phyloP scores from a whole-genome alignment of 2,329 filamentous ascomycete genomes.

The Diaporthe amygdali region DNA sequence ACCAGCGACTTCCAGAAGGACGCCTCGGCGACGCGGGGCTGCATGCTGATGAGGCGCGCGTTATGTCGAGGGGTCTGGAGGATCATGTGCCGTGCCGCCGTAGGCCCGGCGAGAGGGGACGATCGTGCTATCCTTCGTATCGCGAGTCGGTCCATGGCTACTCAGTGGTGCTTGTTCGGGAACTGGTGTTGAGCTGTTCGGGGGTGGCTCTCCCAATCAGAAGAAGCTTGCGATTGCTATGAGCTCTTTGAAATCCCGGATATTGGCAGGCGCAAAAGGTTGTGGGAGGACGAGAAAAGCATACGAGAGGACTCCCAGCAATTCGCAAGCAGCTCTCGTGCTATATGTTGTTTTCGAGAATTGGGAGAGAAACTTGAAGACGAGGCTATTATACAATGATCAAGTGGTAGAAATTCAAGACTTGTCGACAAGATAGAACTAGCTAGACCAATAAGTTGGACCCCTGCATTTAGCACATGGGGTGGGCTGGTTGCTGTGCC shows the following conservation, averaged over 20 bases:
- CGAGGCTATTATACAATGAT: background rate
- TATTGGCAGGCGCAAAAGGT: background rate
- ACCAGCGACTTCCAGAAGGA: slow-evolving; percentile 75
- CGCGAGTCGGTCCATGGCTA: slow-evolving; percentile 19
- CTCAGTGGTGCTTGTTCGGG: background rate
- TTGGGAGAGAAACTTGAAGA: background rate
- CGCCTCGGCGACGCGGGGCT: slow-evolving; percentile 34
- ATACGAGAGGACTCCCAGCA: too few relatives aligned
- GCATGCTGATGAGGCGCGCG: slow-evolving; percentile 27
- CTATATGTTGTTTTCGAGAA: background rate
- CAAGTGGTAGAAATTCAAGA: background rate
- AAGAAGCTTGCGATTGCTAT: background rate
- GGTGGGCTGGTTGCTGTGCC: slow-evolving; percentile 3
- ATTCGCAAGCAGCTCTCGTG: background rate
- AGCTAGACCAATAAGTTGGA: background rate
- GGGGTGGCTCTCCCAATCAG: background rate
- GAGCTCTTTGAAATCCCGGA: background rate
- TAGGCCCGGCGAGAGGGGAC: background rate
- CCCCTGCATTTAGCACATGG: background rate
- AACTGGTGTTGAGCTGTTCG: too few relatives aligned
- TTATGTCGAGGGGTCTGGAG: background rate
- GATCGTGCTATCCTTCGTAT: slow-evolving; percentile 2
- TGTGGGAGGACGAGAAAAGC: background rate
- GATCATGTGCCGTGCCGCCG: background rate
- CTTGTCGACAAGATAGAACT: background rate